Base-by-base conservation (phyloP, 306 rosid genomes). In the Fagus sylvatica region DNA sequence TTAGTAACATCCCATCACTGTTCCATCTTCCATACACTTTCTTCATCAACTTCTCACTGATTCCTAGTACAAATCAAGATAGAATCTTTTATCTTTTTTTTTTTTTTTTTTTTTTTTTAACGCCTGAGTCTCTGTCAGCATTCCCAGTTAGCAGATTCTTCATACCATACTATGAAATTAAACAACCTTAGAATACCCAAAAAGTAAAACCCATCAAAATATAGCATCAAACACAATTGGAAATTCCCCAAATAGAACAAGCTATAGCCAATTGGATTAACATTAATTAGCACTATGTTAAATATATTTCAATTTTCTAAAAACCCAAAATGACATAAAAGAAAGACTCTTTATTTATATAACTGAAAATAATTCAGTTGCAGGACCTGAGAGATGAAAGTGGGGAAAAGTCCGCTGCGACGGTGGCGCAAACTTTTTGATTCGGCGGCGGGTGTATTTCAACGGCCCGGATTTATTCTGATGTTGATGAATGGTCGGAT, bases 391-490 rank as follows among this genome's bases (percentile, higher is more conserved):
- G 60, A 43, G 60, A 53, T 2, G 59, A 55, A 60, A 64, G 39
- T n/a, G 16, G 55, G 78, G 39, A 37, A 12, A 32, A 69, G 55
- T 78, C 60, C 30, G 73, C 53, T 72, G 75, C 72, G 13, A 62
- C 32, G 64, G 49, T n/a, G 43, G 49, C 6, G 36, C 49, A 62
- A 61, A 59, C 42, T 11, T 36, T 42, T 16, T 15, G 71, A 57
- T 57, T 54, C n/a, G 33, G 40, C 74, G 77, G 36, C 37, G 51
- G 54, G 16, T 48, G 12, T 37, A 37, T 13, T 65, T 76, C 4
- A 67, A 85, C 73, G 85, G 81, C 57, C 66, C 33, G 49, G 85
- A 81, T 85, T 41, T 41, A 17, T 17, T 74, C 28, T 41, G 76
- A 76, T 53, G 4, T 33, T 53, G 19, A 56, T 37, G 68, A 56